Evolutionary conservation across 768 basidiomycete genomes (phyloP).

Genomic region (Lactarius tabidus): DNA sequence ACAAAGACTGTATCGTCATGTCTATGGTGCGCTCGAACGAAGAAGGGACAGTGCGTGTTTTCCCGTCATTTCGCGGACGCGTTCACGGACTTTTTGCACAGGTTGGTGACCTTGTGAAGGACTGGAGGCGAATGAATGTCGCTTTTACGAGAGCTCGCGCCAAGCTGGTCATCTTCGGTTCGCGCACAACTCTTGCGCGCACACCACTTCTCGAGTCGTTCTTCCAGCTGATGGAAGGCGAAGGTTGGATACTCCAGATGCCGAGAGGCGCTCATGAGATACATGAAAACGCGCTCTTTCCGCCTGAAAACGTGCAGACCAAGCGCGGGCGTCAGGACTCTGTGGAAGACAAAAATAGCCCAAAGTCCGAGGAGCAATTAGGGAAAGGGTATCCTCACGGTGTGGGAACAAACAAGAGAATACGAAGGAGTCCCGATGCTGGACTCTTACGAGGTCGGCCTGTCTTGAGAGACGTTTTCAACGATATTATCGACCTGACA

Average conservation of each 20-base stretch:
- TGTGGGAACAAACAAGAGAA: constrained; percentile 35
- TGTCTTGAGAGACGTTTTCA: constrained; percentile 58
- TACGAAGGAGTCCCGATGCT: constrained; percentile 33
- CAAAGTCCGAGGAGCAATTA: constrained; percentile 36
- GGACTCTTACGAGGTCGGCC: constrained; percentile 54
- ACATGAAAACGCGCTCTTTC: constrained; percentile 40
- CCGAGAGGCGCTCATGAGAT: constrained; percentile 46
- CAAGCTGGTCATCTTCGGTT: constrained; percentile 91
- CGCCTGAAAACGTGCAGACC: constrained; percentile 16
- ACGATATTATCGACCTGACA: constrained; percentile 32
- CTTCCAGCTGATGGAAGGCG: constrained; percentile 67
- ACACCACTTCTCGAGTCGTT: constrained; percentile 67
- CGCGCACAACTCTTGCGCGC: constrained; percentile 64
- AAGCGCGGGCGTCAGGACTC: constrained; percentile 6
- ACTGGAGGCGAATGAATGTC: constrained; percentile 96
- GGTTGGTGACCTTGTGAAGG: constrained; percentile 91
- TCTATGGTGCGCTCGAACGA: constrained; percentile 91
- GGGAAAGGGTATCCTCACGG: constrained; percentile 27
- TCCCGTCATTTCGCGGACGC: not conserved
- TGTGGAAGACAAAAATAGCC: constrained; percentile 19
- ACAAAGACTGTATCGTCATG: constrained; percentile 93
- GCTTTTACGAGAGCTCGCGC: constrained; percentile 89
- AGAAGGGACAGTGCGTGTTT: constrained; percentile 56
- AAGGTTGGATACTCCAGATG: constrained; percentile 67
- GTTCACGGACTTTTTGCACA: constrained; percentile 31